Evolutionary conservation across 805 yeast species (phyloP).

Genomic region (Aciculoconidium aculeatum): DNA sequence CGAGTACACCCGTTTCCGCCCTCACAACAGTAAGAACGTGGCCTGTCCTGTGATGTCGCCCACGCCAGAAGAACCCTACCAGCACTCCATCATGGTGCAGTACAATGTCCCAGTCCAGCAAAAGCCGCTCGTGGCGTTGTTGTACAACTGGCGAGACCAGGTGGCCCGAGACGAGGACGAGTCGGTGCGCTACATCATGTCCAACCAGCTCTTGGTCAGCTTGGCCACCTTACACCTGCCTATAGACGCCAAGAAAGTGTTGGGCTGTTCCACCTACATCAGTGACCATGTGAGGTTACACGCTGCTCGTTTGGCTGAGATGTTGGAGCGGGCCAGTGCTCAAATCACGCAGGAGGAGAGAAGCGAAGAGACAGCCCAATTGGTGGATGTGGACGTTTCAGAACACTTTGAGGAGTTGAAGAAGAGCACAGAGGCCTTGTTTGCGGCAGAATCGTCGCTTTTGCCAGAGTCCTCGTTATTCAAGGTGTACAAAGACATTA

Average conservation of each 20-base stretch:
- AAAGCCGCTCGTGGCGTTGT: conserved; percentile 48
- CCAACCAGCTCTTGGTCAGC: conserved; percentile 67
- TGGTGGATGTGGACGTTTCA: conserved; percentile 2
- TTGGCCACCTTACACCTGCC: conserved; percentile 53
- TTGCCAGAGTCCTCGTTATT: conserved; percentile 1
- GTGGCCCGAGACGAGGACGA: conserved; percentile 77
- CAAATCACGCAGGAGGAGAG: conserved; percentile 16
- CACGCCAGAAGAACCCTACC: conserved; percentile 63
- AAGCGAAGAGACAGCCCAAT: conserved; percentile 1
- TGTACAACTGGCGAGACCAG: conserved; percentile 80
- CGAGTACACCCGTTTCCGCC: conserved; percentile 70
- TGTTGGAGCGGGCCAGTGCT: conserved; percentile 42
- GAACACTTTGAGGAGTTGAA: conserved; percentile 8
- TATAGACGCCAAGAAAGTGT: conserved; percentile 48
- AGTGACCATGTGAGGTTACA: conserved; percentile 54
- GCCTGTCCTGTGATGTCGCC: conserved; percentile 42
- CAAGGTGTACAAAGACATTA: conserved; percentile 4
- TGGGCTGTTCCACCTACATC: conserved; percentile 39
- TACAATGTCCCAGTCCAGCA: conserved; percentile 56
- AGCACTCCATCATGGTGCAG: conserved; percentile 46
- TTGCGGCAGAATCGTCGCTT: conserved; percentile 2
- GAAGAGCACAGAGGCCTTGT: conserved; percentile 8
- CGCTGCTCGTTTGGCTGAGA: conserved; percentile 51
- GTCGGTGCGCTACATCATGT: conserved; percentile 75
- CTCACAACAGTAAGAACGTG: conserved; percentile 27